Conservation (phyloP, 257 asterid genomes). For the Fraxinus americana region DNA sequence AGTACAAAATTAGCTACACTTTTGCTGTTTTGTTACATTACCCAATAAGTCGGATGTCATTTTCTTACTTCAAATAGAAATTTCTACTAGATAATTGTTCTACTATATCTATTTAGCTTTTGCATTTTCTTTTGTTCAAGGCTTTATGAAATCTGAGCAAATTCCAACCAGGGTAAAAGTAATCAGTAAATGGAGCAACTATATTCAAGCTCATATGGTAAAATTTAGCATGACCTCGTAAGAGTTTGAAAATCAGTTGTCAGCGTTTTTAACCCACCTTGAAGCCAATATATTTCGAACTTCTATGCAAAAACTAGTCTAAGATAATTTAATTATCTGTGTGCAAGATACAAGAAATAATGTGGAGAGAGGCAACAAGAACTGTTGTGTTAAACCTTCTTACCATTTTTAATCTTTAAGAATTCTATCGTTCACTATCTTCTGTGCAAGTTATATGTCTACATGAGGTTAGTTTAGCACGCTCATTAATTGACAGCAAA, state of each 20-base stretch:
- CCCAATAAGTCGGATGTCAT: conserved; percentile 8
- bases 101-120: not conserved
- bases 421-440: not conserved
- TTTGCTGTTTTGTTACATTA: conserved; percentile 3
- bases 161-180: not conserved
- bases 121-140: not conserved
- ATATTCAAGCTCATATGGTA: not conserved
- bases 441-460: not conserved
- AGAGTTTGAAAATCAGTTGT: conserved; percentile 10
- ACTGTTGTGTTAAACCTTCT: not conserved
- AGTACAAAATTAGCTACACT: conserved; percentile 42
- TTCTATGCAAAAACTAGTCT: conserved; percentile 4
- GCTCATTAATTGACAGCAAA: not conserved
- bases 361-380: not conserved
- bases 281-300: not conserved
- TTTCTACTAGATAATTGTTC: conserved; percentile 1
- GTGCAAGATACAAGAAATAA: not conserved
- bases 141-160: not conserved
- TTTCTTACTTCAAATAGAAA: conserved; percentile 6
- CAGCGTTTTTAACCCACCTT: not conserved
- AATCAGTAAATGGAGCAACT: not conserved
- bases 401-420: not conserved
- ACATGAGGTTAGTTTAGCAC: not conserved
- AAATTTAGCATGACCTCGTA: not conserved
- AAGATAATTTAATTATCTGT: conserved; percentile 13